Conservation (phyloP, 768 basidiomycete species). For the Neoboletus brunneissimus region DNA sequence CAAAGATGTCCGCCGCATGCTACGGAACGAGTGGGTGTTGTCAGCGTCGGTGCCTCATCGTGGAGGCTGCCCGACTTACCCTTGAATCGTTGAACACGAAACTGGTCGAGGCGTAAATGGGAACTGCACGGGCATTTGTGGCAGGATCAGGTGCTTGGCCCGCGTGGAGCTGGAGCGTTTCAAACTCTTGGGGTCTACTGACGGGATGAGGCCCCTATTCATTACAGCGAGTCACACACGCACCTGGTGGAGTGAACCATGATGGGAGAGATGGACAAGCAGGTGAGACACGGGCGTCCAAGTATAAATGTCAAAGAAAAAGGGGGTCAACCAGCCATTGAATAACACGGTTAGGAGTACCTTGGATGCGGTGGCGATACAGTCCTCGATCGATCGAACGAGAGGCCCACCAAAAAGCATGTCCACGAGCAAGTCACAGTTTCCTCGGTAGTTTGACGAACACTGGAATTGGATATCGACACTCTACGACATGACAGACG, state of each 20-base stretch:
- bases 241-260: slow-evolving; percentile 9
- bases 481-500: neutral
- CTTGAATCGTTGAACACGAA: slow-evolving; percentile 65
- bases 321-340: neutral
- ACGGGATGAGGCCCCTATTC: neutral
- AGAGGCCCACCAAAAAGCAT: no score
- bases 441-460: neutral
- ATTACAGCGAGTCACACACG: neutral
- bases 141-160: slow-evolving; percentile 61
- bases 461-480: neutral
- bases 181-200: slow-evolving; percentile 48
- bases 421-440: neutral
- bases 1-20: slow-evolving; percentile 17
- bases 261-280: neutral
- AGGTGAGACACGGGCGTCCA: neutral
- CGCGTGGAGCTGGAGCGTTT: slow-evolving; percentile 78
- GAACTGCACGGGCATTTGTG: slow-evolving; percentile 72
- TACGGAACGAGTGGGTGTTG: neutral
- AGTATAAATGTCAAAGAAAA: neutral
- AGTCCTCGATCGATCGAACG: neutral
- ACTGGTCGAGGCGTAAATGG: slow-evolving; percentile 73
- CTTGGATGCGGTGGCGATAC: neutral
- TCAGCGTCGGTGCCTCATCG: neutral
- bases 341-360: neutral
- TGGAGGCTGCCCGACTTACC: slow-evolving; percentile 34